These are phyloP conservation scores for Cordyceps cateniannulata DNA, from an alignment of 2,329 filamentous ascomycete species.

Conservation along the genomic window DNA sequence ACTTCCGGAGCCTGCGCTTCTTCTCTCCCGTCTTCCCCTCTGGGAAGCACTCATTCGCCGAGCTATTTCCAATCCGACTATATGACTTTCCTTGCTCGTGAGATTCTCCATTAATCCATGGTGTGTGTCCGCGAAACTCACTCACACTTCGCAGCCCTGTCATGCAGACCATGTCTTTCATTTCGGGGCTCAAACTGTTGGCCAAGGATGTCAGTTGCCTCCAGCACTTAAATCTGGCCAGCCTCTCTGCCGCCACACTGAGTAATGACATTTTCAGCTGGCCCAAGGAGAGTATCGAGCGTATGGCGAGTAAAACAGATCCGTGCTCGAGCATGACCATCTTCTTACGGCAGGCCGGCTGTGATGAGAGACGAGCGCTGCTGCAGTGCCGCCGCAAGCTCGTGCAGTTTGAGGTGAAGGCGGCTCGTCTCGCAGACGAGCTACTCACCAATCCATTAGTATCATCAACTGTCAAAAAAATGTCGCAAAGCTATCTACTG, in stretches of 20 bases:
- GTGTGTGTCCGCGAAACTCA: neutral
- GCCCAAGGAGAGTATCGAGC: neutral
- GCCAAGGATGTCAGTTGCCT: neutral
- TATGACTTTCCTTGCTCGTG: neutral
- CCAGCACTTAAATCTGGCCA: neutral
- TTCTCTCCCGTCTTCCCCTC: neutral
- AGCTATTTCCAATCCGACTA: neutral
- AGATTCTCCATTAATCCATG: neutral
- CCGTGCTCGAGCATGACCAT: neutral
- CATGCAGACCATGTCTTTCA: neutral
- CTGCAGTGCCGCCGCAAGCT: neutral
- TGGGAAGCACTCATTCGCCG: neutral
- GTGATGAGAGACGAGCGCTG: neutral
- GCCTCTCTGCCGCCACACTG: neutral
- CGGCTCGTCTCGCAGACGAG: neutral
- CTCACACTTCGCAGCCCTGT: neutral
- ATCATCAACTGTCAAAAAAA: neutral
- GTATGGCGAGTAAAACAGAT: neutral
- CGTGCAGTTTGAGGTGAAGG: neutral
- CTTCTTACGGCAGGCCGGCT: neutral
- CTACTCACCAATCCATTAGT: neutral
- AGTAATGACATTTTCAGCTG: neutral
- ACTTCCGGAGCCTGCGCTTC: neutral
- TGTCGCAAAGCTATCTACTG: neutral
- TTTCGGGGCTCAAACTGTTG: neutral